Evolutionary conservation across 2,329 filamentous ascomycete genomes (phyloP).

Genomic region (Arthroderma sp.): DNA sequence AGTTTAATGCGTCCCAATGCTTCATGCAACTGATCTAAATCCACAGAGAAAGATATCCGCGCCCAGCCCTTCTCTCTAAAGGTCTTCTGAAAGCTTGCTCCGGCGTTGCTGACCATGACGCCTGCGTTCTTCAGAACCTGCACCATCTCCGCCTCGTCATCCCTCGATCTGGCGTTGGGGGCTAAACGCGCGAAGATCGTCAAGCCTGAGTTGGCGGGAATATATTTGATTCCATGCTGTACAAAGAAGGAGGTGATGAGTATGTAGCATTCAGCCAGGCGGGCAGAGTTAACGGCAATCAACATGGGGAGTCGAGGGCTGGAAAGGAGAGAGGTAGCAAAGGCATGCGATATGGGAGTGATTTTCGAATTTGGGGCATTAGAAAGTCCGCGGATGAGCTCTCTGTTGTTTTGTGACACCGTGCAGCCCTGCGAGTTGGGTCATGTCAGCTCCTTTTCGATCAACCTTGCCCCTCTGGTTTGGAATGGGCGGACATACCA

Average conservation of each 20-base stretch:
- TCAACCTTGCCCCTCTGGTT: background rate
- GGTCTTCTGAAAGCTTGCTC: slow-evolving; percentile 15
- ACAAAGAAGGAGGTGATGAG: slow-evolving; percentile 19
- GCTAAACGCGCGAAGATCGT: slow-evolving; percentile 19
- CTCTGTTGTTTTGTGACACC: slow-evolving; percentile 18
- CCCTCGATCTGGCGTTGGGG: slow-evolving; percentile 17
- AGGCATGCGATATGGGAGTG: slow-evolving; percentile 16
- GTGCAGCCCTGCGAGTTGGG: slow-evolving; percentile 13
- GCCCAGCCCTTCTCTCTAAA: slow-evolving; percentile 20
- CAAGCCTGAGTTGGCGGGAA: slow-evolving; percentile 19
- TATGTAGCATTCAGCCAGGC: slow-evolving; percentile 19
- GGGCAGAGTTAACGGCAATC: slow-evolving; percentile 17
- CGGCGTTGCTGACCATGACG: slow-evolving; percentile 16
- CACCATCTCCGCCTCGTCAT: slow-evolving; percentile 18
- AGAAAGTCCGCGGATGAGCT: slow-evolving; percentile 14
- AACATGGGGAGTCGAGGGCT: slow-evolving; percentile 17
- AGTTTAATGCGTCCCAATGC: slow-evolving; percentile 15
- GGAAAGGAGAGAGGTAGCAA: slow-evolving; percentile 17
- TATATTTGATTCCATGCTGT: slow-evolving; percentile 16
- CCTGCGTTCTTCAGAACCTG: slow-evolving; percentile 14
- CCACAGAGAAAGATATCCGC: slow-evolving; percentile 19
- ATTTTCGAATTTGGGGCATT: slow-evolving; percentile 16
- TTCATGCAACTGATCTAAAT: slow-evolving; percentile 13
- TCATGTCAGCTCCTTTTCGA: background rate
- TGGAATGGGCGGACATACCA: slow-evolving; percentile 13